A percentile compares a stretch with the other conserved stretches of the same genome.
Conservation (phyloP, 2,329 filamentous ascomycete species). For the Colletotrichum tabaci region DNA sequence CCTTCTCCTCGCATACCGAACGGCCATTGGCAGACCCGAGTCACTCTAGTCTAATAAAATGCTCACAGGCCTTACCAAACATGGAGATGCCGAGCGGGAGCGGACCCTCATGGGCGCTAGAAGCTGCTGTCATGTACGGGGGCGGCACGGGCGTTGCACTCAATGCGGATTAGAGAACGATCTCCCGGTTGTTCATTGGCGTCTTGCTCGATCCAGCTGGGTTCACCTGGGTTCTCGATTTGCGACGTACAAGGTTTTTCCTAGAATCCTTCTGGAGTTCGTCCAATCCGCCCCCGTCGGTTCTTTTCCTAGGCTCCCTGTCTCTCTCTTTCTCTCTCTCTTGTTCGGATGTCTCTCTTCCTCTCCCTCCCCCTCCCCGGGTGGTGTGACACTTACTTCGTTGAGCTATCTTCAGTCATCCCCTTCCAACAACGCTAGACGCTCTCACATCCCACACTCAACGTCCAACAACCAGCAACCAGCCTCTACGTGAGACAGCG, state of each 20-base stretch:
- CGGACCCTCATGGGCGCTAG: slow-evolving; percentile 7
- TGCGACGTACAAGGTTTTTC: slow-evolving; percentile 19
- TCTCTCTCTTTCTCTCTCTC: neutral
- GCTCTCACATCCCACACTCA: neutral
- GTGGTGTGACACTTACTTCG: slow-evolving; percentile 19
- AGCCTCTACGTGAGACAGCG: neutral
- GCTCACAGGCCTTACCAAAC: slow-evolving; percentile 1
- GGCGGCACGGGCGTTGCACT: slow-evolving; percentile 26
- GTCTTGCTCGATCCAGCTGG: neutral
- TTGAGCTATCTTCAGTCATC: neutral
- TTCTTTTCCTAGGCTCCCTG: neutral
- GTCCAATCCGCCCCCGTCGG: slow-evolving; percentile 22
- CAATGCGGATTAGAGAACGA: slow-evolving; percentile 17
- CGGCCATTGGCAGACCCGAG: neutral
- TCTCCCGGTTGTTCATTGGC: neutral
- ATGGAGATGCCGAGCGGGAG: slow-evolving; percentile 8
- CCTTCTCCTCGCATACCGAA: neutral
- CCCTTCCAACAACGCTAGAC: neutral
- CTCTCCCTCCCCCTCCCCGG: neutral
- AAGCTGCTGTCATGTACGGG: slow-evolving; percentile 11
- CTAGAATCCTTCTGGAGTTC: slow-evolving; percentile 26
- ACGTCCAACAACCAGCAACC: neutral
- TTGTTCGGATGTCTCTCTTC: too few relatives aligned
- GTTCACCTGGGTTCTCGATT: neutral
- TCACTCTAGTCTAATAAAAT: neutral